Base-by-base conservation (phyloP, 1,284 basidiomycete species). In the Macrocystidia cucumis region DNA sequence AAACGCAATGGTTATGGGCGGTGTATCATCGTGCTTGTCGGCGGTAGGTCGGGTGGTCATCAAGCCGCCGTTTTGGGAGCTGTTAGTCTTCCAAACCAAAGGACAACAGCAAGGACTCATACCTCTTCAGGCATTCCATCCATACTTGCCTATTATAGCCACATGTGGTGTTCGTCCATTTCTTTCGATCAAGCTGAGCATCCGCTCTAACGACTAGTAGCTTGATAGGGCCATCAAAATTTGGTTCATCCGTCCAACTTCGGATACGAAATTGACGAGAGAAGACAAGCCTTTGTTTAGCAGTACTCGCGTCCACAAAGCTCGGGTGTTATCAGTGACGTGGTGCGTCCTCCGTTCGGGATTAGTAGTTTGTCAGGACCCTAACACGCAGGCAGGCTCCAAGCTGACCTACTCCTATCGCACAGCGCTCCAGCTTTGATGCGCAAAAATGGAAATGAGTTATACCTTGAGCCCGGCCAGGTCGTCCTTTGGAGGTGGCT, bases 231-330 rank as follows among this genome's bases (percentile, higher is more conserved):
- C 65, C 2, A 70, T 84, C 13, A 85, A 85, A 52, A 80, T 87
- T 6, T 87, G 83, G 83, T 59, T 66, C 26, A 57, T 56, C 43
- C 70, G 46, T 54, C 66, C 40, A 42, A 52, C 24, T 35, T 61
- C 39, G 34, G 44, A 46, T 0, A 53, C 57, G 4, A 54, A 50
- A 5, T 57, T 82, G 12, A 56, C 60, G 18, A 64, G 78, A 26
- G 78, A 80, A 52, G 82, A 86, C 42, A 86, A 84, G 42, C 82
- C 83, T 0, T 49, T 87, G 1, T 86, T 85, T 47, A 79, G 74
- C 44, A 79, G 69, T 30, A 63, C 71, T 14, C 57, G 63, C 17
- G 64, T 87, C 8, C 82, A 85, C 44, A 72, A 70, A 44, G 71
- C 78, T n/a, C 65, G 74, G 9, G 69, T 83, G 1, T 49, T 77